Evolutionary conservation across 495 filamentous ascomycete species (phyloP), one percentile per base, ranked within the genome.

Genomic region (Ascobolus immersus): DNA sequence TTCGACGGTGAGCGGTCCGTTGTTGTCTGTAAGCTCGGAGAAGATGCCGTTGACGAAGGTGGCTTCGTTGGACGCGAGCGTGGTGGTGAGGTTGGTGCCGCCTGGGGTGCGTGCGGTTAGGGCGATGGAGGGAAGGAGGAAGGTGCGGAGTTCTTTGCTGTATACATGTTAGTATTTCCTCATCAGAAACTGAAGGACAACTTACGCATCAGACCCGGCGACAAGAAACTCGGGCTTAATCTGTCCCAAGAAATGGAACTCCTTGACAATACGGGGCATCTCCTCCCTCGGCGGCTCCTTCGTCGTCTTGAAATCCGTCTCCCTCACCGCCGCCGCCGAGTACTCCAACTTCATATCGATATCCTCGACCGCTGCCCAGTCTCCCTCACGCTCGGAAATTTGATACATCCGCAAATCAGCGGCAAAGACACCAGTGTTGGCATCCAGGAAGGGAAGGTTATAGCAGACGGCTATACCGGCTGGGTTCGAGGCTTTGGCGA

Each of bases 391-490:
- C 7, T 47, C 42, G 6, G 62, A 61, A 27, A 77, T 49, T 39
- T 64, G 64, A 51, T 70, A 79, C 29, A 80, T 53, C 34, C 73
- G 58, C 14, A 80, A 37, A 44, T 79, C 76, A 15, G 72, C 71
- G 48, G 69, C 57, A 45, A 82, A 80, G 1, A 66, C 54, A 7
- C 75, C 75, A 5, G 60, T 66, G 1, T 40, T 44, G 45, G 59
- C 69, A 49, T 77, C 56, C 28, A 73, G 55, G 15, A 57, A 58
- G 12, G 64, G 65, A 3, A 82, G 42, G 42, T 80, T 82, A 49
- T 78, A 82, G 59, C 75, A 82, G 20, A 71, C 61, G n/a, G 66
- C 65, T n/a, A 76, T 56, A 10, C 75, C 76, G 1, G 71, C 67
- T 3, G 71, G 69, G 33, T 77, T 79, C 4, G 59, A 57, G 8